Base-by-base conservation (phyloP, 2,329 filamentous ascomycete genomes). In the Bimuria novae-zelandiae region DNA sequence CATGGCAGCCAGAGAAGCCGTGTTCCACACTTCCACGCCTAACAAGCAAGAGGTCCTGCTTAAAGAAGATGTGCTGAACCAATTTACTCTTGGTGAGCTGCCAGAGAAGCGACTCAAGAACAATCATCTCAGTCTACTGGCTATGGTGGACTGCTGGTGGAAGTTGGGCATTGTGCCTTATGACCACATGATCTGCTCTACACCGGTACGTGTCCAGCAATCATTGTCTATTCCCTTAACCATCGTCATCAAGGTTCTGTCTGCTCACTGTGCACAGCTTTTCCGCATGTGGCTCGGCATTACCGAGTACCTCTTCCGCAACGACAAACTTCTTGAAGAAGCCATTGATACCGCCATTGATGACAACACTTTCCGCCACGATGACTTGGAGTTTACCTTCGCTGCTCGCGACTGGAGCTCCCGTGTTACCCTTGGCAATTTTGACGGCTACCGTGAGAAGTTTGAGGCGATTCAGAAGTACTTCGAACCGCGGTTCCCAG, bases 111-210 rank as follows among this genome's bases (percentile, higher is more conserved):
- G 82, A 54, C 84, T 90, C 17, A 90, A 89, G 48, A 99, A 99
- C 77, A 99, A 94, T 71, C 95, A 99, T 75, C 82, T 99, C 25
- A 92, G 88, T 71, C 81, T 99, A 52, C 82, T 99, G 39, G 94
- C 92, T 41, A 99, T 99, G 85, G 95, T 97, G 37, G 94, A 99
- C 77, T 97, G 93, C 77, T 99, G 94, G 94, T 94, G 90, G 70
- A 90, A 90, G 62, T 82, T 97, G 40, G 89, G 87, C 29, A 99
- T 97, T 65, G 89, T 95, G 42, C 94, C 94, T 0, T 99, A 99
- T 74, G 93, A 99, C 75, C 95, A 99, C 79, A 99, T 99, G 92
- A 95, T 99, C 63, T 99, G 94, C 79, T 96, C 92, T 49, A 99
- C 94, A 33, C 94, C 94, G 43, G 84, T 87, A 69, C 71, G 82